Base-by-base conservation (phyloP, 176 grass and related monocot species). In the Elaeis guineensis region DNA sequence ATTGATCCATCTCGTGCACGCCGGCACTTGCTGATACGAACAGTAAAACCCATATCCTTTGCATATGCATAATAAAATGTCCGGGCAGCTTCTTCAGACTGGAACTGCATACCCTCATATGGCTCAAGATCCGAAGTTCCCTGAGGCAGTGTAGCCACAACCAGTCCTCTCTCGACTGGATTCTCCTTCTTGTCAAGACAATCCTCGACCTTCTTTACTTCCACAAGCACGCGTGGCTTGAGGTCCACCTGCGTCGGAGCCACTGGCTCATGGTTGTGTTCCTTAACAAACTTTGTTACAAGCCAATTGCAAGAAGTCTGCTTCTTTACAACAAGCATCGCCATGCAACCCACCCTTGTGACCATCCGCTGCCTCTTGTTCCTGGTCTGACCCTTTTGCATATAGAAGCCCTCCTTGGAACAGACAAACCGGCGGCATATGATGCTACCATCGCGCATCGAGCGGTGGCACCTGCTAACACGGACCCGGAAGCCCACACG, bases 41-140 rank as follows among this genome's bases (percentile, higher is more conserved):
- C 85, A 69, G 76, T 78, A 5, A 95, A 95, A 71, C 90, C 90
- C 58, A 67, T 83, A 52, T 76, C 35, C 21, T 71, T 86, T 0
- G 90, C 90, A 62, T 95, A 95, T 49, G 82, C 80, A 65, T 89
- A 67, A 78, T 95, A 95, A 82, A 89, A 95, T 3, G 53, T 17
- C 73, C 80, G 89, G 26, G 85, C 90, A 26, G 70, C 66, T 68
- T 95, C 90, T 86, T 95, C 90, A 3, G 90, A 86, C 39, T 95
- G 85, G 54, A 95, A 95, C 63, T 89, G 79, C 90, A 89, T 89
- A 74, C 90, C 85, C 73, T 89, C 85, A 59, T 86, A 75, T 16
- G 85, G 81, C 23, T 95, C 81, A 23, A 72, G 57, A 20, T 70
- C 30, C 59, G 61, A 39, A 8, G 67, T 60, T 79, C 76, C 35